phyloP scores from a whole-genome alignment of 345 rosid species.

The Zanthoxylum bungeanum region DNA sequence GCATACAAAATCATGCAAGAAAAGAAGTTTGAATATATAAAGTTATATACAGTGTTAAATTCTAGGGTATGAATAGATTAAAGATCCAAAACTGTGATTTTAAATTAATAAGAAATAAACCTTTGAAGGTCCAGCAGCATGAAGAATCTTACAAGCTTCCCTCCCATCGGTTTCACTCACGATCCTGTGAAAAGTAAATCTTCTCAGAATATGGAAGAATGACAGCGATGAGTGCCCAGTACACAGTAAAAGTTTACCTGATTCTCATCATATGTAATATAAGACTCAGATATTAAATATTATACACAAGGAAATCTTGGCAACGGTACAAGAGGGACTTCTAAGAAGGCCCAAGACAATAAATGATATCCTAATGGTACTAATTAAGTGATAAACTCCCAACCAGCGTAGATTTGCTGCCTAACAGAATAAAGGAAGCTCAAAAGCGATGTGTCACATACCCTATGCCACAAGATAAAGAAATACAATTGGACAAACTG shows the following conservation, averaged over 20 bases:
- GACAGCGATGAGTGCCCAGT: neutral
- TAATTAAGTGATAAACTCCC: neutral
- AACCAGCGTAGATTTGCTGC: neutral
- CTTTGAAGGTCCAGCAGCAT: constrained; percentile 95
- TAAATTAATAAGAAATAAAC: constrained; percentile 42
- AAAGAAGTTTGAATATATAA: neutral
- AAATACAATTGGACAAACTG: neutral
- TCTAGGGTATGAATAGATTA: neutral
- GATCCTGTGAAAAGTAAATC: constrained; percentile 50
- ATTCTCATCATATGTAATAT: neutral
- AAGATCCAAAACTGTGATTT: neutral
- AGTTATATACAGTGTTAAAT: neutral
- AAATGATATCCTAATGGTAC: neutral
- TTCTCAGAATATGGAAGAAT: constrained; percentile 18
- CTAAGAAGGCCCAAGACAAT: neutral
- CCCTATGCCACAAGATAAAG: neutral
- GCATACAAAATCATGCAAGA: neutral
- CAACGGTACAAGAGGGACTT: neutral
- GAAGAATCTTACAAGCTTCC: constrained; percentile 89
- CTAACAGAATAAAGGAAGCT: neutral
- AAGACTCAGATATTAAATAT: neutral
- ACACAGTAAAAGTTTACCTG: neutral
- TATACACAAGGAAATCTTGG: neutral
- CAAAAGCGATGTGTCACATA: neutral
- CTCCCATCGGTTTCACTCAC: constrained; percentile 74